Base-by-base conservation (phyloP, 1,284 basidiomycete genomes). In the Mycosarcoma maydis region DNA sequence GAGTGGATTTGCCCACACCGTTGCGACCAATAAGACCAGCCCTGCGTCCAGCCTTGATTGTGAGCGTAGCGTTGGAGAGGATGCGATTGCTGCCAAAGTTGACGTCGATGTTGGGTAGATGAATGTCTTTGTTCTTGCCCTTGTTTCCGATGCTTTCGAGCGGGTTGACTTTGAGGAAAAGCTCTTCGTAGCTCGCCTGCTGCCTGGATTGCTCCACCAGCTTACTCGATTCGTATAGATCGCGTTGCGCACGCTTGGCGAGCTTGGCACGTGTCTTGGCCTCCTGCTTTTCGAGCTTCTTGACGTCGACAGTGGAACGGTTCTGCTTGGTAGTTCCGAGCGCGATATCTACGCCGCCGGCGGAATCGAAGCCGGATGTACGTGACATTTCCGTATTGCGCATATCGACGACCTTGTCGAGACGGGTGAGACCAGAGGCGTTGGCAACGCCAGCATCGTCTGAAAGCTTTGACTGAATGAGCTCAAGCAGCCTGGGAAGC, bases 101-200 rank as follows among this genome's bases (percentile, higher is more conserved):
- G 67, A 80, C 62, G 29, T 99, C 96, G 84, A 99, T 97, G 39
- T 91, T 91, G 37, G 92, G 90, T 13, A 99, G 85, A 78, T 97
- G 92, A 54, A 99, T 91, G 83, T 99, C 96, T 84, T 81, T 81
- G 72, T 80, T 81, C 61, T 80, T 83, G 77, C 92, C 93, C 84
- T 94, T 96, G 46, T 73, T 69, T 1, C 87, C 85, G 27, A 88
- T 87, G 2, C 91, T 88, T 83, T 96, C 92, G 62, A 99, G 84
- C 43, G 96, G 93, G 84, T 99, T 99, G 85, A 98, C 94, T 86
- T 95, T 92, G 90, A 98, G 92, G 85, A 95, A 98, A 89, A 98
- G 90, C 82, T 98, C 95, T 82, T 98, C 94, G 85, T 98, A 98
- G 23, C 89, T 89, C 89, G 95, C 68, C 85, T 94, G 92, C 85